Percentiles rank a stretch among this genome's conserved stretches.
Evolutionary conservation across 768 basidiomycete species (phyloP).

Genomic region (Dioszegia aurantiaca): DNA sequence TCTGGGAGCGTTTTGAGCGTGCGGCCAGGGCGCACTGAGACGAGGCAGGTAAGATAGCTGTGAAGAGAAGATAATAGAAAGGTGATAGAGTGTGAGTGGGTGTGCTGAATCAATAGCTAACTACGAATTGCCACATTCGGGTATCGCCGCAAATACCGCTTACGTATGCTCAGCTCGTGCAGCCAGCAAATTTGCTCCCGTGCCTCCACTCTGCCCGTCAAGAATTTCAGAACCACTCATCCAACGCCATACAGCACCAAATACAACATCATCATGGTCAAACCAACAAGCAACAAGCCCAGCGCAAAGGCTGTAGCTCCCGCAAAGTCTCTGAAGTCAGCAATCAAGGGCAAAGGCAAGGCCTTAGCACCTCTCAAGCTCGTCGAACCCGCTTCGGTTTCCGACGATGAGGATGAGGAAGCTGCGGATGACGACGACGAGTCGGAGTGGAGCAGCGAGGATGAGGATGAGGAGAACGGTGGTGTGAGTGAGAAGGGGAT

Average conservation of each 20-base stretch:
- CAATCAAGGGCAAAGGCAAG: slow-evolving; percentile 31
- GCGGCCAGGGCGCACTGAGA: neutral
- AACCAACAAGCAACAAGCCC: slow-evolving; percentile 32
- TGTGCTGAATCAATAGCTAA: neutral
- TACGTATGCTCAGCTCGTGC: too few relatives aligned
- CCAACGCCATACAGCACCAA: neutral
- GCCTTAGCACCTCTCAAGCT: slow-evolving; percentile 4
- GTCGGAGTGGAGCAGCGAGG: slow-evolving; percentile 32
- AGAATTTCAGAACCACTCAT: slow-evolving; percentile 17
- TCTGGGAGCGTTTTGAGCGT: slow-evolving; percentile 2
- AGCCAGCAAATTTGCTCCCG: too few relatives aligned
- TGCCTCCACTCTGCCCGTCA: too few relatives aligned
- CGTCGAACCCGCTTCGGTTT: neutral
- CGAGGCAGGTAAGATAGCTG: too few relatives aligned
- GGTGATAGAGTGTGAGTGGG: too few relatives aligned
- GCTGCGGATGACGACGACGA: slow-evolving; percentile 44
- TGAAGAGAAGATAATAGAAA: neutral
- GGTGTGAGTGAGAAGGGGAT: slow-evolving; percentile 42
- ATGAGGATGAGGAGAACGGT: slow-evolving; percentile 49
- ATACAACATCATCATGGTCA: slow-evolving; percentile 22
- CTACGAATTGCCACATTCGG: neutral
- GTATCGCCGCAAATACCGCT: slow-evolving; percentile 3
- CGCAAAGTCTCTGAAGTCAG: neutral
- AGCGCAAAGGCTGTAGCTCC: slow-evolving; percentile 15
- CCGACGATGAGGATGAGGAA: slow-evolving; percentile 32